Base-by-base conservation (phyloP, 129 eudicot genomes). In the Escallonia herrerae region DNA sequence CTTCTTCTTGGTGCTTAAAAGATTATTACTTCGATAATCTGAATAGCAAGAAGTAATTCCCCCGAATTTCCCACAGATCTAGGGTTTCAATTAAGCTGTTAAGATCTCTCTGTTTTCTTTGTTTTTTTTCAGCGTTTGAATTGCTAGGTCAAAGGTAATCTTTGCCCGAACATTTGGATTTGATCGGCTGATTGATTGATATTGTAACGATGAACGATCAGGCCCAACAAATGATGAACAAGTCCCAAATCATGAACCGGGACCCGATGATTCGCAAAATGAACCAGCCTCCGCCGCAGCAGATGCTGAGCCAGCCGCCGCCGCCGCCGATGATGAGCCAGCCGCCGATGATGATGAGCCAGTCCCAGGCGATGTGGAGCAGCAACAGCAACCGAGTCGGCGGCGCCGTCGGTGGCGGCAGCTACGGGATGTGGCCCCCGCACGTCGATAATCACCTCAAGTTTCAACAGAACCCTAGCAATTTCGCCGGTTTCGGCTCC, bases 401-500 rank as follows among this genome's bases (percentile, higher is more conserved):
- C 15, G 45, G 37, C n/a, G n/a, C n/a, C n/a, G n/a, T n/a, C n/a
- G n/a, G n/a, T n/a, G n/a, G n/a, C n/a, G 42, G 43, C 22, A 7
- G 3, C 8, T 90, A 90, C 47, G 91, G 95, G 5, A 85, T 81
- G 85, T 90, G 95, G 97, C 81, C 79, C 3, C 89, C 84, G 9
- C n/a, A n/a, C n/a, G n/a, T n/a, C n/a, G 69, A 65, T 64, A 74
- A 81, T 15, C 77, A 63, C 40, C 15, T 72, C 43, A 77, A 74
- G 63, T 75, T 68, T 47, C 90, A 74, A 66, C n/a, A n/a, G n/a
- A 82, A 79, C 79, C 79, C 74, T 43, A 85, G 67, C 45, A 47
- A 60, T 62, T 61, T 67, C 22, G 60, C 78, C 3, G 75, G 74
- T 13, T 76, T 52, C 12, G 64, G 56, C 52, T 58, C 71, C 43